Evolutionary conservation across 768 basidiomycete genomes (phyloP).

Genomic region (Suillus plorans): DNA sequence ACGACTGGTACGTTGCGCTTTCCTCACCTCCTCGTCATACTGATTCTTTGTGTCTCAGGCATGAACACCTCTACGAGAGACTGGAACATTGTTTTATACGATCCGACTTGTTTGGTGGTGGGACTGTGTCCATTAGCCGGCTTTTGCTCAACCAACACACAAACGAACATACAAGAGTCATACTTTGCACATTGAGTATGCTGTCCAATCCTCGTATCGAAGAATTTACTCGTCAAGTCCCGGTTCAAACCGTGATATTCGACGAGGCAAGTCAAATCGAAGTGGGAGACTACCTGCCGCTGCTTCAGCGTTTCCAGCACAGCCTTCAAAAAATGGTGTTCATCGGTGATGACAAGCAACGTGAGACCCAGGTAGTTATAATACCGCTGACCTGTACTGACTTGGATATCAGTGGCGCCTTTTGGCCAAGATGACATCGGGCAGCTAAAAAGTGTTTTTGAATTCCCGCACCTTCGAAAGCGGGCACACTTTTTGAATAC

Average conservation of each 20-base stretch:
- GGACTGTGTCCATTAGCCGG: slow-evolving; percentile 17
- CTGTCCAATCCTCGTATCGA: slow-evolving; percentile 29
- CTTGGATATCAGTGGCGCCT: slow-evolving; percentile 59
- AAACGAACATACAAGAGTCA: slow-evolving; percentile 22
- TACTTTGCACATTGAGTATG: slow-evolving; percentile 52
- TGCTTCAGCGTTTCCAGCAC: slow-evolving; percentile 26
- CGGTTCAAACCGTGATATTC: slow-evolving; percentile 39
- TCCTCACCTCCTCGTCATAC: neutral
- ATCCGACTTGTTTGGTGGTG: slow-evolving; percentile 29
- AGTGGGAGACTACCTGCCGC: slow-evolving; percentile 38
- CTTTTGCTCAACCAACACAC: slow-evolving; percentile 22
- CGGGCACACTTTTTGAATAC: slow-evolving; percentile 58
- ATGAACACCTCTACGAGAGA: slow-evolving; percentile 47
- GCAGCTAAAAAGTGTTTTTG: slow-evolving; percentile 75
- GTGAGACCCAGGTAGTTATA: slow-evolving; percentile 18
- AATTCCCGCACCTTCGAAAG: slow-evolving; percentile 55
- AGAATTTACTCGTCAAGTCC: slow-evolving; percentile 24
- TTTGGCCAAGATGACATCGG: slow-evolving; percentile 69
- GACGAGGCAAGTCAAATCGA: slow-evolving; percentile 52
- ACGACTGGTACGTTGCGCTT: slow-evolving; percentile 37
- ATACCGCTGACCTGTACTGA: neutral
- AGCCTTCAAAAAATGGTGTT: slow-evolving; percentile 37
- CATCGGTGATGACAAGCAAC: slow-evolving; percentile 39
- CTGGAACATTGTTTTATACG: slow-evolving; percentile 36
- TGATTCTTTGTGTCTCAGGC: slow-evolving; percentile 33